Base-by-base conservation (phyloP, 1,284 basidiomycete genomes). In the Naganishia liquefaciens region DNA sequence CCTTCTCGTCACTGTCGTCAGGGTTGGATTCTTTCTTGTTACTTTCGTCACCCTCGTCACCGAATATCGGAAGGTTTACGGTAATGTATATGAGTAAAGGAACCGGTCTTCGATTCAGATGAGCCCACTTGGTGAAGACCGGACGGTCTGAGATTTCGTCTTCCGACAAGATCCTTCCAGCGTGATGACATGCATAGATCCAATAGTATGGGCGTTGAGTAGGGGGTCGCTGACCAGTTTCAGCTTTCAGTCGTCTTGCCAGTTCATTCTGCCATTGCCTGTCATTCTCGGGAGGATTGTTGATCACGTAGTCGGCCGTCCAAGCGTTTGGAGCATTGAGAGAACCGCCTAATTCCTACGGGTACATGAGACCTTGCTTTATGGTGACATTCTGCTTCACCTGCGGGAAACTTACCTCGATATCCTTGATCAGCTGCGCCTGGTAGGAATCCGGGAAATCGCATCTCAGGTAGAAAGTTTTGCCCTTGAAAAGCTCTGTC, bases 51-150 rank as follows among this genome's bases (percentile, higher is more conserved):
- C n/a, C 30, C 23, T 63, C 62, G 23, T 54, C 52, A 19, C 54
- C 62, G 43, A 49, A 23, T 30, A 7, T 37, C 13, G 54, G 47
- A 5, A 64, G 33, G 28, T 64, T 64, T 30, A 64, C 42, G 13
- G 62, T 55, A 21, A 64, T 50, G 37, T 64, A 64, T 11, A 64
- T 46, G 23, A 47, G 52, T 43, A 64, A 40, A 5, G 62, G 62
- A 2, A 49, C 46, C 13, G 57, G 57, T 23, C 57, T 33, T 60
- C 23, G 30, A 17, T 11, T 37, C 9, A 25, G 17, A 27, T 60
- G 57, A 42, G 39, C 46, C 57, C 62, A 55, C 28, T 50, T 54
- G 23, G 53, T 47, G 17, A 42, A 50, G 21, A 64, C 54, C 21
- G 62, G 54, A 7, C 50, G 44, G 11, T 37, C 28, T 13, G 62